Evolutionary conservation across 2,329 filamentous ascomycete species (phyloP), one percentile per base, ranked within the genome.

Genomic region (Fusarium poae): DNA sequence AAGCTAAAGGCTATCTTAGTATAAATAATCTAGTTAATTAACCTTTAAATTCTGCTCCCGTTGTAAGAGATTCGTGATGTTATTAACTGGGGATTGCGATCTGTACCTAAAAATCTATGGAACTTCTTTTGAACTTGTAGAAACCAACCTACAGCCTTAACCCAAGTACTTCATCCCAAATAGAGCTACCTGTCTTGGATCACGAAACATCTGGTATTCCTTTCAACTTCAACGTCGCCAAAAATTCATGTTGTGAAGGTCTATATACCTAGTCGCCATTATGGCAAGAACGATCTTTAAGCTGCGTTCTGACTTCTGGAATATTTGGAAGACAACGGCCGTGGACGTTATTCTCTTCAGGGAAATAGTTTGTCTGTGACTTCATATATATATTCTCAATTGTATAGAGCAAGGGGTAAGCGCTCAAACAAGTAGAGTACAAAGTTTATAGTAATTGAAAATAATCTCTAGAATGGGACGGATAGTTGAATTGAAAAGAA

Each of bases 211-310:
- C 39, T 16, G 55, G 55, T 5, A 15, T 21, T 4, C 18, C 39
- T 3, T 58, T 58, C 6, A 30, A 58, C 25, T 55, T 55, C 15
- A 32, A 55, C 10, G 55, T 58, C 6, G 30, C 39, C 15, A 55
- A 44, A 18, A 13, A 32, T 56, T 21, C 56, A 49, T 12, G 49
- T 55, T 10, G 56, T 58, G 12, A 58, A 58, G 32, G 13, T 50
- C 3, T 58, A 58, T 10, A 56, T 58, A 21, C 50, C 40, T 2
- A 32, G 45, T 30, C 50, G 56, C 3, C 56, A 58, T n/a, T 58
- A 56, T 13, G 18, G 40, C 4, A 21, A 12, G 21, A 45, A 18
- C 13, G 56, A 58, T 13, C 12, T 32, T 4, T 25, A 34, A 21
- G 40, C 40, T 39, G 40, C 50, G 6, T 15, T 45, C 11, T 32